A percentile compares a stretch with the other conserved stretches of the same genome.
These are phyloP conservation scores for Arctostaphylos glauca DNA, from an alignment of 148 eudicot species.

Conservation along the genomic window DNA sequence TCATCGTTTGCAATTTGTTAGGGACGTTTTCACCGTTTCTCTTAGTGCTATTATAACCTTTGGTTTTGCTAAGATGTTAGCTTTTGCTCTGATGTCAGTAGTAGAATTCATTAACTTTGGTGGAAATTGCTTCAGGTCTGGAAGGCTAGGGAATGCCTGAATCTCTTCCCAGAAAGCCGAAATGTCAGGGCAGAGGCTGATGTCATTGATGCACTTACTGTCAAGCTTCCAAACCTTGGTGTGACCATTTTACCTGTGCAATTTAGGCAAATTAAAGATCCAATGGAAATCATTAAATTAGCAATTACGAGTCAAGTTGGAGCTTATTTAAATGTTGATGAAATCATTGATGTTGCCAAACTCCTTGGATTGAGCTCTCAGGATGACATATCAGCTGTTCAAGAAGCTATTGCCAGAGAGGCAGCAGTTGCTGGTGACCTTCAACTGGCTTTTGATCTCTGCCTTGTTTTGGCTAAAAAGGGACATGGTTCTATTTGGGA, in stretches of 20 bases:
- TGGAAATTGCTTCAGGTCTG: slow-evolving; percentile 65
- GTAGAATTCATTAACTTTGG: slow-evolving; percentile 12
- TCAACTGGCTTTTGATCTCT: slow-evolving; percentile 84
- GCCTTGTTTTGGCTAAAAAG: slow-evolving; percentile 80
- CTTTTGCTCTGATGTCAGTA: background rate
- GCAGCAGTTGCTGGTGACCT: slow-evolving; percentile 97
- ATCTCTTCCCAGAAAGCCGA: slow-evolving; percentile 73
- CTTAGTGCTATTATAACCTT: background rate
- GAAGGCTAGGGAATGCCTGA: slow-evolving; percentile 97
- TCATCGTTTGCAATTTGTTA: background rate
- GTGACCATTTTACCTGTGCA: slow-evolving; percentile 83
- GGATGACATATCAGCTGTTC: slow-evolving; percentile 76
- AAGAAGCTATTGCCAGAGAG: slow-evolving; percentile 97
- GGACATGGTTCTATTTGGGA: slow-evolving; percentile 94
- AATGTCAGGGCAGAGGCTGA: slow-evolving; percentile 84
- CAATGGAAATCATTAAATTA: slow-evolving; percentile 83
- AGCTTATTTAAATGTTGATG: slow-evolving; percentile 88
- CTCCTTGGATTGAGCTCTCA: slow-evolving; percentile 91
- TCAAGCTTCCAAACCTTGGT: slow-evolving; percentile 90
- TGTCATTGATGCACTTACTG: slow-evolving; percentile 76
- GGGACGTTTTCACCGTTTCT: background rate
- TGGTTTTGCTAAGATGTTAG: background rate
- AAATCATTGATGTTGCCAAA: slow-evolving; percentile 81
- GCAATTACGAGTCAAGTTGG: slow-evolving; percentile 91
- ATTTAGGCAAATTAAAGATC: slow-evolving; percentile 96